A percentile compares a stretch with the other conserved stretches of the same genome.
phyloP scores from a whole-genome alignment of 805 yeast species.

The Teunomyces panamensis region DNA sequence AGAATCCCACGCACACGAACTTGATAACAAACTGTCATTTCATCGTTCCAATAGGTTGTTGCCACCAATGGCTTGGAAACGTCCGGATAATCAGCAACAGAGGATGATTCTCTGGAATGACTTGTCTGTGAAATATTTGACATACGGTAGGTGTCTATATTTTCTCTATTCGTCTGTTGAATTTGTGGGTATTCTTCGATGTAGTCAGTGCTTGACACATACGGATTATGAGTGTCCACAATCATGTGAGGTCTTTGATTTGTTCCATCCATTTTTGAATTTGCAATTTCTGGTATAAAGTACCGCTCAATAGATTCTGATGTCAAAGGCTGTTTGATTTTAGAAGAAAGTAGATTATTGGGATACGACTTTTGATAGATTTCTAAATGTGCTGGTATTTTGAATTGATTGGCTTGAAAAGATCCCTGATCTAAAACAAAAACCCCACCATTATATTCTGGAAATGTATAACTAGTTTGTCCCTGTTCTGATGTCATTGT shows the following conservation, averaged over 20 bases:
- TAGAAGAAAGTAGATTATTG: not conserved
- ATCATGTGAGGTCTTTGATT: not conserved
- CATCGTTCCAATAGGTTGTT: slow-evolving; percentile 38
- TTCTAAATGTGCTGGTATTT: not conserved
- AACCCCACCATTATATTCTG: not conserved
- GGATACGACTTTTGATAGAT: not conserved
- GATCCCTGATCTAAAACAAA: not conserved
- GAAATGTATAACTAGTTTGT: not conserved
- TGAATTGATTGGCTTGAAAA: not conserved
- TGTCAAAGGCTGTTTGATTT: not conserved
- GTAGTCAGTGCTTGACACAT: not conserved
- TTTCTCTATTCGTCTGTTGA: not conserved
- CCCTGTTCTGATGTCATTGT: not conserved
- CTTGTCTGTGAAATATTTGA: not conserved
- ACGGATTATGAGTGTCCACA: not conserved
- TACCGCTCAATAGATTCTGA: not conserved
- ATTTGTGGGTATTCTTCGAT: not conserved
- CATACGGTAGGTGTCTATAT: not conserved
- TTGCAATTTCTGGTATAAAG: not conserved
- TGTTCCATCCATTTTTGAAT: slow-evolving; percentile 1
- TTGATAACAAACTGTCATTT: slow-evolving; percentile 36
- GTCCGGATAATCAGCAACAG: slow-evolving; percentile 13
- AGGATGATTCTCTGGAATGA: slow-evolving; percentile 16
- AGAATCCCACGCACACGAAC: slow-evolving; percentile 31
- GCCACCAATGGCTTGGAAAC: slow-evolving; percentile 31